A percentile compares a stretch with the other conserved stretches of the same genome.
Conservation (phyloP, 495 filamentous ascomycete genomes). For the Neurospora sp. region DNA sequence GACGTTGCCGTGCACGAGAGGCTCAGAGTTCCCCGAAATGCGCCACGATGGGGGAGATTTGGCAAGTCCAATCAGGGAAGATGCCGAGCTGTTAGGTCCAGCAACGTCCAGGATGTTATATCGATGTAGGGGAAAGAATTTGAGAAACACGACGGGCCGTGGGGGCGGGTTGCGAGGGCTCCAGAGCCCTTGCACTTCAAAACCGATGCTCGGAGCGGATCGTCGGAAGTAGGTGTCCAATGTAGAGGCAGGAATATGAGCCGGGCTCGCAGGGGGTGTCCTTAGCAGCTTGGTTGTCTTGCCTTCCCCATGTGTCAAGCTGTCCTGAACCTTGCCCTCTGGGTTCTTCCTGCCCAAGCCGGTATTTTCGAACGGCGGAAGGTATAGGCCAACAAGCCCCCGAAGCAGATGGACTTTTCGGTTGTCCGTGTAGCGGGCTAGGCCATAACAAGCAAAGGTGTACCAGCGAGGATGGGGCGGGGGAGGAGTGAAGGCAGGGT, state of each 20-base stretch:
- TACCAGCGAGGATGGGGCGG: neutral
- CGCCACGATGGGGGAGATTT: neutral
- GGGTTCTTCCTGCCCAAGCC: neutral
- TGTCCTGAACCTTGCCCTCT: neutral
- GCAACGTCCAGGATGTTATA: neutral
- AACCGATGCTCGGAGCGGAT: neutral
- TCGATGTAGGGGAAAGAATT: neutral
- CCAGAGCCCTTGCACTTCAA: neutral
- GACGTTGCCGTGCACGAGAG: neutral
- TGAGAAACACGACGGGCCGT: neutral
- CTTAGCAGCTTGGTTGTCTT: neutral
- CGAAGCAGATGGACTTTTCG: neutral
- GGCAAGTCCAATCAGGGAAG: neutral
- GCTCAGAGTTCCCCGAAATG: neutral
- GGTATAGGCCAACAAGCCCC: neutral
- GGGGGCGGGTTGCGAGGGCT: neutral
- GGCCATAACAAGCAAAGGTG: neutral
- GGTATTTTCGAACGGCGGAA: neutral
- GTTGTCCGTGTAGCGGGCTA: neutral
- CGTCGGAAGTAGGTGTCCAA: neutral
- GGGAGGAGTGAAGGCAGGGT: neutral
- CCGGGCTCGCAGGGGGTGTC: neutral
- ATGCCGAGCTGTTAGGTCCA: neutral
- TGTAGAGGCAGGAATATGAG: neutral
- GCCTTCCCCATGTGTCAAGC: neutral